Evolutionary conservation across 1,139 yeast species (phyloP).

Genomic region (Taiozyma sp.): DNA sequence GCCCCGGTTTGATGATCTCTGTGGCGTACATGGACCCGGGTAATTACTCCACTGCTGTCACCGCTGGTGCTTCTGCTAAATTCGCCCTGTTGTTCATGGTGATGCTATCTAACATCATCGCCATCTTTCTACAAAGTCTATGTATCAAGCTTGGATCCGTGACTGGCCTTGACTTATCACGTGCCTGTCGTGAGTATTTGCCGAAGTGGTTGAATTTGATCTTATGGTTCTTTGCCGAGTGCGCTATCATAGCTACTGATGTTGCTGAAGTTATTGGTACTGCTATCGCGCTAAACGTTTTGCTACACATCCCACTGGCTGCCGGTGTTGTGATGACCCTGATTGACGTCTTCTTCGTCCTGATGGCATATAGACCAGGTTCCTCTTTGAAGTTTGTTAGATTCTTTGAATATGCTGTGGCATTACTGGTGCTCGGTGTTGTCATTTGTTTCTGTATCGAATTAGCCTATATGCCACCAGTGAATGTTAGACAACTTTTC

Average conservation of each 20-base stretch:
- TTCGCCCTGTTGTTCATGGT: constrained; percentile 64
- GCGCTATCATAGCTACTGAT: constrained; percentile 81
- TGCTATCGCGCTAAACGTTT: constrained; percentile 76
- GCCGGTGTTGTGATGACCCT: constrained; percentile 76
- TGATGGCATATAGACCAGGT: constrained; percentile 73
- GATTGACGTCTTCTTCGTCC: constrained; percentile 66
- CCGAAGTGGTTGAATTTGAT: constrained; percentile 55
- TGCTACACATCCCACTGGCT: constrained; percentile 64
- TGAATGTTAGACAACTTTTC: constrained; percentile 45
- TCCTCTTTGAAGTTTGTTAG: constrained; percentile 60
- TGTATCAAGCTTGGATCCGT: constrained; percentile 77
- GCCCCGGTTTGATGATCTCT: constrained; percentile 73
- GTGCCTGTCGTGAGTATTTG: constrained; percentile 58
- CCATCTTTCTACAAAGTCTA: constrained; percentile 67
- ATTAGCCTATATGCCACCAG: constrained; percentile 49
- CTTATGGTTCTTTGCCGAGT: constrained; percentile 68
- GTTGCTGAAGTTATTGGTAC: constrained; percentile 86
- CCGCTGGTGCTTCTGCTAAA: constrained; percentile 69
- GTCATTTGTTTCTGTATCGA: constrained; percentile 71
- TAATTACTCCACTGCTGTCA: constrained; percentile 74
- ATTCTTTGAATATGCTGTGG: constrained; percentile 63
- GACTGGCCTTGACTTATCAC: constrained; percentile 73
- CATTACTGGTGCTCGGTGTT: constrained; percentile 61
- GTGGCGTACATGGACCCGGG: constrained; percentile 89
- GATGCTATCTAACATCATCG: constrained; percentile 63